Evolutionary conservation across 805 yeast genomes (phyloP).

Genomic region (Candida boidinii): DNA sequence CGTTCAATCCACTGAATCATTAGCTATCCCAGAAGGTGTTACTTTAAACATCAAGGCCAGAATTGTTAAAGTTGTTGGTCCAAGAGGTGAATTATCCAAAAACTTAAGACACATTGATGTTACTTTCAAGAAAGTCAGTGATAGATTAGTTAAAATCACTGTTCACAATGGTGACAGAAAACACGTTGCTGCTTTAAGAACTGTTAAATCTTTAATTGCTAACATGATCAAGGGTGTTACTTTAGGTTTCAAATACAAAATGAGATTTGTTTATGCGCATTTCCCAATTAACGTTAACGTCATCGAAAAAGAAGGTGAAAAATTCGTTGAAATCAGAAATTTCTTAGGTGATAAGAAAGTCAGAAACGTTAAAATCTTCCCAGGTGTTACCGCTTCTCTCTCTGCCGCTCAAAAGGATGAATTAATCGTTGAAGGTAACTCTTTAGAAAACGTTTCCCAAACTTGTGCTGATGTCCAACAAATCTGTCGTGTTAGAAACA

Average conservation of each 20-base stretch:
- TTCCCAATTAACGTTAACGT: conserved; percentile 99
- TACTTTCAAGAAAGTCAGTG: conserved; percentile 73
- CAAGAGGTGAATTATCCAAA: conserved; percentile 93
- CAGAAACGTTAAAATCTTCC: conserved; percentile 77
- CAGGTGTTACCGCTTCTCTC: conserved; percentile 81
- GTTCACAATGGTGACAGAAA: conserved; percentile 99
- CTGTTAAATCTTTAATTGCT: conserved; percentile 90
- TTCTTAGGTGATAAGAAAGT: conserved; percentile 99
- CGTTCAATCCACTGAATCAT: conserved; percentile 51
- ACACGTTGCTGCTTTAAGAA: conserved; percentile 99
- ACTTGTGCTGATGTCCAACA: conserved; percentile 98
- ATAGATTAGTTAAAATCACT: conserved; percentile 72
- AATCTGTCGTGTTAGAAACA: conserved; percentile 97
- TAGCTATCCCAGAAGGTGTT: conserved; percentile 85
- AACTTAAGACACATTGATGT: conserved; percentile 92
- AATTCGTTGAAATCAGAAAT: conserved; percentile 93
- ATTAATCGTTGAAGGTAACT: conserved; percentile 87
- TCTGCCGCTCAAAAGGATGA: conserved; percentile 90
- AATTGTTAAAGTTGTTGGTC: conserved; percentile 84
- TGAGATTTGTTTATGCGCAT: conserved; percentile 99
- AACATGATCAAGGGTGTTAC: conserved; percentile 98
- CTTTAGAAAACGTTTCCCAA: conserved; percentile 95
- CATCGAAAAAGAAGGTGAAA: conserved; percentile 65
- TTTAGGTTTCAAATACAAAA: conserved; percentile 98
- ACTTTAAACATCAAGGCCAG: conserved; percentile 88